Evolutionary conservation across 257 asterid genomes (phyloP), one percentile per base, ranked within the genome.

Genomic region (Misopates orontium): DNA sequence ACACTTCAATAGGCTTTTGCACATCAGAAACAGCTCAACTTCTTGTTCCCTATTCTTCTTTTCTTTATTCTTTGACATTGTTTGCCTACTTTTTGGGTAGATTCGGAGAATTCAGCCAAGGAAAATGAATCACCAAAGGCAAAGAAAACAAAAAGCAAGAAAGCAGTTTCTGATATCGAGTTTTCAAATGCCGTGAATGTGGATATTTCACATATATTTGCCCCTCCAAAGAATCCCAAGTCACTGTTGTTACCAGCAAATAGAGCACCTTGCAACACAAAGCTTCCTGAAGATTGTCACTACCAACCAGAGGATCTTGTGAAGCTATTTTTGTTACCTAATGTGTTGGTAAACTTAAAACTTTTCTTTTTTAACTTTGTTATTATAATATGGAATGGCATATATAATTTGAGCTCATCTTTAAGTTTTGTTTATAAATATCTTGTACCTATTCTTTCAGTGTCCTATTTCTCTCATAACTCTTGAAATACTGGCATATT

Each of bases 201-300:
- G 61, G 97, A 94, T 71, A 22, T 71, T 62, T 80, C 89, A 14
- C 76, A 78, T 54, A 66, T 84, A 62, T 82, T 90, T 80, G 91
- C 87, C 69, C 89, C 95, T 62, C 96, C 97, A 16, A 90, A 86
- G 83, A 94, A 90, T 78, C 92, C 92, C 22, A 94, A 84, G 85
- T 72, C 91, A 56, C 76, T 86, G 50, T 80, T 94, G 51, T 83
- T 87, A 68, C 91, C 95, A 67, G 72, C 89, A 68, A 90, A 74
- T 64, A 83, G 85, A 83, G 77, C 80, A 68, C 84, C 95, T 67
- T 71, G 87, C 80, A 80, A 76, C 69, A 90, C 87, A 31, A 84
- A 78, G 73, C 96, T 94, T 80, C 99, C 99, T 51, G 97, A 94
- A 82, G 99, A 94, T 79, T 84, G 96, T 70, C 99, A 94, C 71